Evolutionary conservation across 1,284 basidiomycete species (phyloP), one percentile per base, ranked within the genome.

Genomic region (Schizophyllum commune): DNA sequence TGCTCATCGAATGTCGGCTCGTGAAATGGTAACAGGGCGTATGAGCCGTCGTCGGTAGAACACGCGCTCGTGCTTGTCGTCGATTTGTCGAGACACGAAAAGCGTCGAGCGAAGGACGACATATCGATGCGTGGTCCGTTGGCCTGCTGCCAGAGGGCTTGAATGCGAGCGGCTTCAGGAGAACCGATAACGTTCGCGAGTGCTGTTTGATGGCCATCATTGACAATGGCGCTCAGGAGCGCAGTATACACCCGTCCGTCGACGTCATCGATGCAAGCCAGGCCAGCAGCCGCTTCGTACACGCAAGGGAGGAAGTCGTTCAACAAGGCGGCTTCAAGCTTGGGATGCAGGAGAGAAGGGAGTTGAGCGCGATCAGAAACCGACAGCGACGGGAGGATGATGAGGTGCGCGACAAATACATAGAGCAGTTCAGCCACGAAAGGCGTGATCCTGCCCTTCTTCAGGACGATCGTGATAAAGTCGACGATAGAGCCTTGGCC

Each of bases 1-100:
- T 79, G 74, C 6, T 74, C 69, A 57, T 82, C 77, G 61, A 88
- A 80, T n/a, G 83, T 68, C 0, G 72, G 70, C 64, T 84, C 79
- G 21, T 70, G 68, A 67, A 86, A 87, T 0, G 82, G 78, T 20
- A 86, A 75, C 0, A 86, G 69, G 2, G 68, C 68, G 21, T 71
- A 55, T 20, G 61, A 47, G 59, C 11, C 39, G 39, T 47, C 39
- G 3, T 47, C 39, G 9, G 57, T 21, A 11, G 56, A 54, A 20
- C 33, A 22, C 9, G 8, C 27, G 62, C 58, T n/a, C 68, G 52
- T 1, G 51, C 47, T 17, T 52, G 52, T 21, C 64, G 5, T 2
- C 27, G 64, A 61, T 69, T 57, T 3, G 66, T 59, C 19, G 61
- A 65, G 67, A 56, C 66, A 69, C 52, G 59, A 52, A 77, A 69